These are phyloP conservation scores for Colletotrichum horii DNA, from an alignment of 2,329 filamentous ascomycete species.

Conservation along the genomic window DNA sequence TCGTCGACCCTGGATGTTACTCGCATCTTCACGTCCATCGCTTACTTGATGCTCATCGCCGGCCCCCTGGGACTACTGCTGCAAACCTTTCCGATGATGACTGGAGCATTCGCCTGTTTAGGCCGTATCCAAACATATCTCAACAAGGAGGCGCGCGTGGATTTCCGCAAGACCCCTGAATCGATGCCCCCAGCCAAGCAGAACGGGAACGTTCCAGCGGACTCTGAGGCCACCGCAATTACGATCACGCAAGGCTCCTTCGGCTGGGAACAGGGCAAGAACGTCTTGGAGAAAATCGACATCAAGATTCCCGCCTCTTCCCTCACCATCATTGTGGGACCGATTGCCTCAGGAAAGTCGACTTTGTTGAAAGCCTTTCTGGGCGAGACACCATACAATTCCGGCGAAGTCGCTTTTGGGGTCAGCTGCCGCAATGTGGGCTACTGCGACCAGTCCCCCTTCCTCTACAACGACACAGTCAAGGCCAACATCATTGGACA, in stretches of 20 bases:
- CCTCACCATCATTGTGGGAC: conserved; percentile 44
- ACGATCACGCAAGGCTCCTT: conserved; percentile 28
- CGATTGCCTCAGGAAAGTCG: conserved; percentile 44
- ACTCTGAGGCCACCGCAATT: neutral
- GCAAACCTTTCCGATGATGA: conserved; percentile 32
- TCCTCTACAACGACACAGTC: conserved; percentile 38
- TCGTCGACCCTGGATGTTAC: conserved; percentile 27
- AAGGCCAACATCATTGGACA: conserved; percentile 43
- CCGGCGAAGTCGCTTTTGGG: conserved; percentile 22
- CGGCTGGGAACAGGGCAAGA: conserved; percentile 33
- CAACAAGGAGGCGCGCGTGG: conserved; percentile 29
- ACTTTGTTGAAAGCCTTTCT: conserved; percentile 42
- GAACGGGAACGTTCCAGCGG: neutral
- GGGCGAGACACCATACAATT: conserved; percentile 26
- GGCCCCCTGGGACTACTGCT: conserved; percentile 35
- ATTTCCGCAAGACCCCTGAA: neutral
- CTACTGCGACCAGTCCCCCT: conserved; percentile 38
- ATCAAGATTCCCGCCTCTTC: conserved; percentile 31
- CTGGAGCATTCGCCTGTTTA: conserved; percentile 36
- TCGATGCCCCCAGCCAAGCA: neutral
- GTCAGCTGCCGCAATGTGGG: conserved; percentile 23
- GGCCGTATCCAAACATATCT: conserved; percentile 41
- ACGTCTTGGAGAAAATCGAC: conserved; percentile 32
- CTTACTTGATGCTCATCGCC: conserved; percentile 37
- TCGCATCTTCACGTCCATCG: conserved; percentile 37